Evolutionary conservation across 352 stramenopile genomes (phyloP).

Genomic region (Phytophthora tubulina): DNA sequence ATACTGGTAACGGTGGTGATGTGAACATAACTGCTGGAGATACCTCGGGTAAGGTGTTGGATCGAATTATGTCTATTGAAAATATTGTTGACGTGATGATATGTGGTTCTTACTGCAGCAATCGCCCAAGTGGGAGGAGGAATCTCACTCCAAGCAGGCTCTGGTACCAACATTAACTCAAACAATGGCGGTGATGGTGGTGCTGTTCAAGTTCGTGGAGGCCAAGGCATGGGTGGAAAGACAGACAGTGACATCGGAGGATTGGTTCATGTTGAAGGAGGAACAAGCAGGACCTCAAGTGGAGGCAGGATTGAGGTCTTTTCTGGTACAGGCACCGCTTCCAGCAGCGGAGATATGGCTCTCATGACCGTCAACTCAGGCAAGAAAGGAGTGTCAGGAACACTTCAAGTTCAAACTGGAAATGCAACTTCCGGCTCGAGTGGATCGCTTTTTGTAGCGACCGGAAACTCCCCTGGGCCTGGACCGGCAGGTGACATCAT

Average conservation of each 20-base stretch:
- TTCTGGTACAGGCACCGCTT: constrained; percentile 52
- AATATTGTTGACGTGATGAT: constrained; percentile 7
- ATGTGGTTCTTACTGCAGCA: constrained; percentile 45
- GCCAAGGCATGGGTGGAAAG: constrained; percentile 64
- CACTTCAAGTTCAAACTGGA: constrained; percentile 76
- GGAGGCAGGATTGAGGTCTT: constrained; percentile 74
- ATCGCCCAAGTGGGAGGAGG: constrained; percentile 49
- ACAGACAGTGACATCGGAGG: constrained; percentile 58
- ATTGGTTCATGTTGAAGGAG: constrained; percentile 69
- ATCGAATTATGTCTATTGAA: not conserved
- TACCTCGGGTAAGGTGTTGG: constrained; percentile 54
- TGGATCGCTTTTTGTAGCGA: constrained; percentile 78
- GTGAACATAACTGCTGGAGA: constrained; percentile 77
- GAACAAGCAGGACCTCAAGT: constrained; percentile 53
- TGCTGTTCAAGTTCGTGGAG: constrained; percentile 58
- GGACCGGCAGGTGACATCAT: constrained; percentile 83
- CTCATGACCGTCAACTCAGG: constrained; percentile 77
- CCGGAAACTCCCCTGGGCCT: constrained; percentile 69
- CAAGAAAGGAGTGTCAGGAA: constrained; percentile 82
- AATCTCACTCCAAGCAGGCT: constrained; percentile 59
- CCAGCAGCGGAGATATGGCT: constrained; percentile 76
- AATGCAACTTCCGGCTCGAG: constrained; percentile 73
- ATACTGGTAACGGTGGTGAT: constrained; percentile 35
- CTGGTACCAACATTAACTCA: constrained; percentile 55
- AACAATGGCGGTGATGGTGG: constrained; percentile 74